These are phyloP conservation scores for Tuber microsphaerosporum DNA, from an alignment of 495 filamentous ascomycete species.

Conservation along the genomic window DNA sequence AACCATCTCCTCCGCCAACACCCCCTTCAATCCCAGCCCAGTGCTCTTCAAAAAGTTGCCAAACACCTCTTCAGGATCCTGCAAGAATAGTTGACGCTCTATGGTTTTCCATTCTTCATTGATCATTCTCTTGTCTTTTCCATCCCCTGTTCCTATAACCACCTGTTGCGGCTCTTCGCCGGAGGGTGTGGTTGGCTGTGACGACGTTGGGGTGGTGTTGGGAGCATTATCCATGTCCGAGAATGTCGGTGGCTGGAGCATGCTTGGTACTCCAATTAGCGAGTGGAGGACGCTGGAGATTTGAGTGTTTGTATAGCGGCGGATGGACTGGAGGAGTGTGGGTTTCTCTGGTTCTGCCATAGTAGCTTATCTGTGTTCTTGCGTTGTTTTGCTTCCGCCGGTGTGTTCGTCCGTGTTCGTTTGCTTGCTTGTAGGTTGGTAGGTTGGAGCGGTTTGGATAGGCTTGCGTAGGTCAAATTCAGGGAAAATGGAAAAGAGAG, in stretches of 20 bases:
- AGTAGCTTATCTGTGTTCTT: neutral
- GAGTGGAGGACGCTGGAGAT: constrained; percentile 36
- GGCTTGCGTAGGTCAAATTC: neutral
- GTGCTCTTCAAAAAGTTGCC: constrained; percentile 18
- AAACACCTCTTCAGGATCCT: constrained; percentile 19
- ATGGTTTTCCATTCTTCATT: neutral
- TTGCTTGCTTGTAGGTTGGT: neutral
- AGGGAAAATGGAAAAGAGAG: neutral
- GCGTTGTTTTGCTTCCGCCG: neutral
- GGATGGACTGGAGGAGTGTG: constrained; percentile 30
- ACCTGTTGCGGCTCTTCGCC: neutral
- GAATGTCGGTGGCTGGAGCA: constrained; percentile 30
- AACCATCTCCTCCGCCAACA: constrained; percentile 15
- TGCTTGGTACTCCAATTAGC: constrained; percentile 39
- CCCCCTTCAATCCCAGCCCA: constrained; percentile 11
- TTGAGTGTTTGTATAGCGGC: constrained; percentile 38
- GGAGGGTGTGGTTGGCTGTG: constrained; percentile 8
- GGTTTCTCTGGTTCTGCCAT: neutral
- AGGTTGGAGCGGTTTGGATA: neutral
- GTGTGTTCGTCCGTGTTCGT: neutral
- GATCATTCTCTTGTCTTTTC: neutral
- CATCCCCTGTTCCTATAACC: constrained; percentile 1
- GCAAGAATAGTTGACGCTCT: neutral
- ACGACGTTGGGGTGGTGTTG: neutral
- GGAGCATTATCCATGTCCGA: constrained; percentile 30